These are phyloP conservation scores for Pneumocystis canis DNA, from an alignment of 1,139 yeast species.

Conservation along the genomic window DNA sequence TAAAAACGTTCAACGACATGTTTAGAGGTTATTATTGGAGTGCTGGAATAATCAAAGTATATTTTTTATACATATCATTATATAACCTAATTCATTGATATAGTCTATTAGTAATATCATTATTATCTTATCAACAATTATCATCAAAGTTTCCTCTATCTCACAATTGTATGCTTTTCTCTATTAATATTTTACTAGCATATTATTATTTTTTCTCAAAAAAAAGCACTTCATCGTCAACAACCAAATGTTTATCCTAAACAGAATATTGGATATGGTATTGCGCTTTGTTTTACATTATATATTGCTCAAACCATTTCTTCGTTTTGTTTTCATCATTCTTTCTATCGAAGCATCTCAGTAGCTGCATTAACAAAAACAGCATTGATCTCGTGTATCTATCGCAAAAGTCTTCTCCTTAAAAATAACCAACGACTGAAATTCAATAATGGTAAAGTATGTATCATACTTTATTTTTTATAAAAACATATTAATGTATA, in stretches of 20 bases:
- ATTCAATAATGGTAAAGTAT: constrained; percentile 48
- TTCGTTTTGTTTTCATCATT: constrained; percentile 47
- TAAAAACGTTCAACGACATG: constrained; percentile 40
- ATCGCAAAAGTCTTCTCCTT: constrained; percentile 50
- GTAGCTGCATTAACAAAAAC: constrained; percentile 60
- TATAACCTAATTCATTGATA: not conserved
- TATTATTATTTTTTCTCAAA: not conserved
- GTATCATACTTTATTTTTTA: constrained; percentile 51
- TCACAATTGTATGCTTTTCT: constrained; percentile 27
- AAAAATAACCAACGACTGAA: constrained; percentile 44
- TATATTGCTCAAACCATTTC: constrained; percentile 33
- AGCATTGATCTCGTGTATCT: constrained; percentile 48
- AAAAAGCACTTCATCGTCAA: not conserved
- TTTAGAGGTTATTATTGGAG: constrained; percentile 38
- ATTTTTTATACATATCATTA: not conserved
- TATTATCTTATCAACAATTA: constrained; percentile 35
- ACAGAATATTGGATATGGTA: constrained; percentile 33
- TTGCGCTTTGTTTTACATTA: constrained; percentile 48
- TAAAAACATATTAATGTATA: constrained; percentile 63
- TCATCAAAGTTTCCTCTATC: constrained; percentile 39
- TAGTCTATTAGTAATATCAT: constrained; percentile 34
- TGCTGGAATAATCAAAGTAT: constrained; percentile 30
- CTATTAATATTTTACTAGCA: constrained; percentile 11
- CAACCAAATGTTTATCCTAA: constrained; percentile 3
- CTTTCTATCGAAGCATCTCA: constrained; percentile 43